phyloP scores from a whole-genome alignment of 202 grass and related monocot genomes.

The Dendrocalamus latiflorus region DNA sequence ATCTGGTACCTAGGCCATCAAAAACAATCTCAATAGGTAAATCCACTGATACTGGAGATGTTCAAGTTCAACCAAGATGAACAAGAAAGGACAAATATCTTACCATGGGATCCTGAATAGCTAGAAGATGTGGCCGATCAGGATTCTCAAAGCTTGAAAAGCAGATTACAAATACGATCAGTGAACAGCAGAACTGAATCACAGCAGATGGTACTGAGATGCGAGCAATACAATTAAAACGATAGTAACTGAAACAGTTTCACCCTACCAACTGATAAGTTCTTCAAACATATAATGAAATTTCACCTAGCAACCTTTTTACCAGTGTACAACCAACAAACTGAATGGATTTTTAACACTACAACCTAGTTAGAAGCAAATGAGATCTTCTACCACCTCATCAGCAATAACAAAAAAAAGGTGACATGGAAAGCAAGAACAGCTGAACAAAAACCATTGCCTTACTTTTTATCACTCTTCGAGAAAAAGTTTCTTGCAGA shows the following conservation, averaged over 20 bases:
- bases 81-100: constrained; percentile 27
- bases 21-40: constrained; percentile 23
- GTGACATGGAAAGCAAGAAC: not conserved
- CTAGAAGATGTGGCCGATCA: constrained; percentile 73
- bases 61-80: constrained; percentile 24
- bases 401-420: not conserved
- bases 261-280: not conserved
- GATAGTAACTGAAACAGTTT: not conserved
- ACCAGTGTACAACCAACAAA: not conserved
- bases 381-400: not conserved
- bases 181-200: constrained; percentile 1
- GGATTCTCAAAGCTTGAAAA: constrained; percentile 70
- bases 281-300: not conserved
- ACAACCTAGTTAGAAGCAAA: not conserved
- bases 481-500: constrained; percentile 63
- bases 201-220: not conserved
- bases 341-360: not conserved
- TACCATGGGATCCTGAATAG: constrained; percentile 95
- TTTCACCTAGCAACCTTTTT: not conserved
- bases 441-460: not conserved
- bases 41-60: constrained; percentile 29
- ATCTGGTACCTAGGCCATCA: constrained; percentile 56
- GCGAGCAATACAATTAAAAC: not conserved
- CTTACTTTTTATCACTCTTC: constrained; percentile 78
- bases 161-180: constrained; percentile 16